Percentiles rank a stretch among this genome's conserved stretches.
Evolutionary conservation across 2,329 filamentous ascomycete genomes (phyloP).

Genomic region (Fusarium aywerte): DNA sequence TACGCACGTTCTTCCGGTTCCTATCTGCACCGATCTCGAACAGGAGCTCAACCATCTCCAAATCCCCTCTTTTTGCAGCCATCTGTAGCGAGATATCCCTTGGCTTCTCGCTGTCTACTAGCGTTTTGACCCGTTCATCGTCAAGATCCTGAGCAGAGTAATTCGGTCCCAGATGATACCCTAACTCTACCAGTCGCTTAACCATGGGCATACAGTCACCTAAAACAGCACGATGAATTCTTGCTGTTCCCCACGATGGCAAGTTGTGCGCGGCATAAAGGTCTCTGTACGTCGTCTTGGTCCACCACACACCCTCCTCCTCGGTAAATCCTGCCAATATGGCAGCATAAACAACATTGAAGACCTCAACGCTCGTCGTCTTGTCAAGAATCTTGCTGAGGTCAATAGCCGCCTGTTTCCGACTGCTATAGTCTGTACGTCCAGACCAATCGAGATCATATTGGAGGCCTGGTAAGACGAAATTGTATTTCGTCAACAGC

Average conservation of each 20-base stretch:
- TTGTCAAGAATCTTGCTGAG: background rate
- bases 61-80: background rate
- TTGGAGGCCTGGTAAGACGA: background rate
- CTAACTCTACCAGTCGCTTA: background rate
- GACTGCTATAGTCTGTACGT: background rate
- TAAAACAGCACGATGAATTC: background rate
- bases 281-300: background rate
- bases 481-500: background rate
- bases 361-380: background rate
- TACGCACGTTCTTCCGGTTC: slow-evolving; percentile 3
- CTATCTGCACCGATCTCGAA: background rate
- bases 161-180: background rate
- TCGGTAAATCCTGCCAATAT: background rate
- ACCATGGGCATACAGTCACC: background rate
- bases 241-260: background rate
- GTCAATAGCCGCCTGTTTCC: background rate
- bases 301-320: slow-evolving; percentile 1
- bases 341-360: background rate
- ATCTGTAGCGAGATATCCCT: background rate
- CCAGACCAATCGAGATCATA: background rate
- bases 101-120: background rate
- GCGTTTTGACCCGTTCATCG: fast-evolving
- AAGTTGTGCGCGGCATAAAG: background rate
- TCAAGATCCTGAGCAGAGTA: background rate
- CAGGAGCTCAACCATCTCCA: background rate